Conservation (phyloP, 768 basidiomycete genomes). For the Mycena crocata region DNA sequence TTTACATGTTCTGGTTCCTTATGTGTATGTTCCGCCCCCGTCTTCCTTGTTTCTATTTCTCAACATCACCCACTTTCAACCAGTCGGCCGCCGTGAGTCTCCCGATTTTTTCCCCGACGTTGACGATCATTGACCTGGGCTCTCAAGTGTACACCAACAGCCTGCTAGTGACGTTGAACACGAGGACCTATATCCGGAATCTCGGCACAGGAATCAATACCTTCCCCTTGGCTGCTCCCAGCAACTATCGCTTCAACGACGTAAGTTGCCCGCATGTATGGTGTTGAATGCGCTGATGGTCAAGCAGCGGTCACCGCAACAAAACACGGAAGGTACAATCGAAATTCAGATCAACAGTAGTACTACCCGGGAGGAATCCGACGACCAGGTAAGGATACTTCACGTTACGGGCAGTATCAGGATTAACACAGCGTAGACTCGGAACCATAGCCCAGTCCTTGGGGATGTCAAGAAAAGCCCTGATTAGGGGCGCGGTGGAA, state of each 20-base stretch:
- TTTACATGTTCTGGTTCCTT: too few species aligned
- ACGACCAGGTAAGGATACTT: not conserved
- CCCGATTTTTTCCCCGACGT: too few species aligned
- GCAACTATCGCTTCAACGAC: not conserved
- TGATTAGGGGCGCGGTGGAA: too few species aligned
- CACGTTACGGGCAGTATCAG: too few species aligned
- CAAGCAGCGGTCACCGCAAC: not conserved
- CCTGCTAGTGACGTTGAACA: conserved; percentile 2
- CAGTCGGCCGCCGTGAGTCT: too few species aligned
- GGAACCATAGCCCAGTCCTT: too few species aligned
- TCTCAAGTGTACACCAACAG: conserved; percentile 3
- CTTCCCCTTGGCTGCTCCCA: not conserved
- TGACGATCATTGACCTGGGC: too few species aligned
- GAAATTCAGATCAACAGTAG: not conserved
- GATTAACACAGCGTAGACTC: too few species aligned
- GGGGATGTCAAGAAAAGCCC: too few species aligned
- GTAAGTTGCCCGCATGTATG: not conserved
- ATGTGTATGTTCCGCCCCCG: too few species aligned
- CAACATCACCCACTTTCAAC: too few species aligned
- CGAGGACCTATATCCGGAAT: not conserved
- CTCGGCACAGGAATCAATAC: not conserved
- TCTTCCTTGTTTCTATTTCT: too few species aligned
- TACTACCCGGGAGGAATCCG: not conserved
- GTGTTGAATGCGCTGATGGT: not conserved
- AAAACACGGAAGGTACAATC: not conserved